Conservation (phyloP, 148 eudicot genomes). For the Bassia scoparia region DNA sequence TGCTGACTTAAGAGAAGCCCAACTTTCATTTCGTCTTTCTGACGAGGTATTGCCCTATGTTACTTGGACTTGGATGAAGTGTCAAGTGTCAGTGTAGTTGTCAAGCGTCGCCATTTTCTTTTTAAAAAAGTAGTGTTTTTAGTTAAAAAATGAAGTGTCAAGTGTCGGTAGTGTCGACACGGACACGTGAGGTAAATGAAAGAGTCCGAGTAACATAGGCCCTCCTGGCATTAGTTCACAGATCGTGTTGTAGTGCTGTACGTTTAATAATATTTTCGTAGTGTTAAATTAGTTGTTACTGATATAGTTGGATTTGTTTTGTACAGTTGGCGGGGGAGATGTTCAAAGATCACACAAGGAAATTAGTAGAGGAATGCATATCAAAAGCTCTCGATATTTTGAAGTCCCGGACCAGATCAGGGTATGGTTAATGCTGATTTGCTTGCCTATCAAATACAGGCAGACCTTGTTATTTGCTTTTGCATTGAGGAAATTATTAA, state of each 20-base stretch:
- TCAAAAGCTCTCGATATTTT: slow-evolving; percentile 51
- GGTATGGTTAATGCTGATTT: slow-evolving; percentile 40
- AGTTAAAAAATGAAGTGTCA: too few species aligned
- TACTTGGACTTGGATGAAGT: too few species aligned
- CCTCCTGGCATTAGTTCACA: slow-evolving; percentile 4
- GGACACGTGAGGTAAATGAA: too few species aligned
- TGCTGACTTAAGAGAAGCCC: slow-evolving; percentile 66
- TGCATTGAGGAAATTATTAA: background rate
- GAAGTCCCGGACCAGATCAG: slow-evolving; percentile 66
- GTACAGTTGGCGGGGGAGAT: slow-evolving; percentile 78
- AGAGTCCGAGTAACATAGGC: too few species aligned
- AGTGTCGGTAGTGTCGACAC: too few species aligned
- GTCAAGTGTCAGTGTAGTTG: too few species aligned
- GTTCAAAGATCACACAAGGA: slow-evolving; percentile 74
- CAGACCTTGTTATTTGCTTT: background rate
- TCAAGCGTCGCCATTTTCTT: too few species aligned
- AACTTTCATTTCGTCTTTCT: slow-evolving; percentile 65
- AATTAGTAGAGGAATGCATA: slow-evolving; percentile 71
- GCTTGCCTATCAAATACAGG: background rate
- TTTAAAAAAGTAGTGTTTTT: too few species aligned
- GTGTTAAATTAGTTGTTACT: background rate
- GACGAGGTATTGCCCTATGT: slow-evolving; percentile 83
- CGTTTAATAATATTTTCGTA: background rate
- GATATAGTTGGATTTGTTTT: slow-evolving; percentile 11
- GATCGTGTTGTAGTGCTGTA: slow-evolving; percentile 2